phyloP scores from a whole-genome alignment of 768 basidiomycete genomes.

The Suillus variegatus region DNA sequence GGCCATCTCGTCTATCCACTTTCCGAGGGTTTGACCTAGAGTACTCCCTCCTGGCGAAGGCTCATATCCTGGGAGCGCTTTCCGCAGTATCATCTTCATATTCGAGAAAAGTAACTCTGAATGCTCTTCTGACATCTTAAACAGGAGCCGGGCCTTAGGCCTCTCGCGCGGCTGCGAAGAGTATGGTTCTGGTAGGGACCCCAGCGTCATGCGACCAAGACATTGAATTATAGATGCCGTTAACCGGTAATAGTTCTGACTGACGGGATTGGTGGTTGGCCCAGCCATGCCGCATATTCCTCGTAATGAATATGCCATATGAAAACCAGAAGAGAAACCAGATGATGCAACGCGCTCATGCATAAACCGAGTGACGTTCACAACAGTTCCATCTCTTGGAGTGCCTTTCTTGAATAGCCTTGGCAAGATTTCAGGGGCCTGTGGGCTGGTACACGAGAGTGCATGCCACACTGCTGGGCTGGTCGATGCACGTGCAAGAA shows the following conservation, averaged over 20 bases:
- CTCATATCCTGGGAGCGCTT: too few relatives aligned
- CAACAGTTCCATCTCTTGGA: too few relatives aligned
- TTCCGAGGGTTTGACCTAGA: too few relatives aligned
- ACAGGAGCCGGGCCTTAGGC: too few relatives aligned
- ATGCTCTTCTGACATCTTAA: too few relatives aligned
- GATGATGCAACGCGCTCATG: background rate
- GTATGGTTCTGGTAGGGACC: background rate
- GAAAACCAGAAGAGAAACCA: background rate
- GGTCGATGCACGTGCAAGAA: background rate
- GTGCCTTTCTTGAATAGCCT: background rate
- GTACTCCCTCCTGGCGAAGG: too few relatives aligned
- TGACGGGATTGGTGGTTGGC: background rate
- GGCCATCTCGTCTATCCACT: too few relatives aligned
- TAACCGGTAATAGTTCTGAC: background rate
- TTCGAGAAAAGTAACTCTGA: too few relatives aligned
- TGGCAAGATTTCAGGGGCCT: background rate
- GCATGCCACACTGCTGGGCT: background rate
- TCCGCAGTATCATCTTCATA: too few relatives aligned
- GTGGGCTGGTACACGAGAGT: background rate
- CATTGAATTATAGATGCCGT: background rate
- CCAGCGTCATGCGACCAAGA: background rate
- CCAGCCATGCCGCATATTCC: background rate
- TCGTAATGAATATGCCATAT: background rate
- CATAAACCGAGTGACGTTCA: background rate
- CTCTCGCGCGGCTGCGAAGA: too few relatives aligned